Conservation (phyloP, 257 asterid species). For the Petunia axillaris region DNA sequence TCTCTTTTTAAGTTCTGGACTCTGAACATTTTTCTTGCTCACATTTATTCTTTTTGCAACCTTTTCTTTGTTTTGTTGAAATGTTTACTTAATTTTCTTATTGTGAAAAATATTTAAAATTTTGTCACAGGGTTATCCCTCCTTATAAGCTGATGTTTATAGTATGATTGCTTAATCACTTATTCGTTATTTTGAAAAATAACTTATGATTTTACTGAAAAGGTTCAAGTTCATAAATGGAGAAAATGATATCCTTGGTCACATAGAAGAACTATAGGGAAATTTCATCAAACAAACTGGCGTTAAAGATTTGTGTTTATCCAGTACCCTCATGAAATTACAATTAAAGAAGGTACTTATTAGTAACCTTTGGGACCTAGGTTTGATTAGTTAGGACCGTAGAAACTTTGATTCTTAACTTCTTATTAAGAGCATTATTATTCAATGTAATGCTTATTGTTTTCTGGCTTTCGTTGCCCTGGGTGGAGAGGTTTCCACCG, state of each 20-base stretch:
- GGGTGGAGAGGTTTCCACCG: neutral
- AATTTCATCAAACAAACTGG: neutral
- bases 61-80: neutral
- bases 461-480: neutral
- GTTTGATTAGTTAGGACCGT: neutral
- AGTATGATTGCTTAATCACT: neutral
- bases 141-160: neutral
- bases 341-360: neutral
- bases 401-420: neutral
- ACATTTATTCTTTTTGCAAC: neutral
- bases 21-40: neutral
- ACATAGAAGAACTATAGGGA: neutral
- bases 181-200: neutral
- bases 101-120: neutral
- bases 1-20: neutral
- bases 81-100: conserved; percentile 2
- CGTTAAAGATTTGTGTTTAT: neutral
- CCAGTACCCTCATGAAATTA: neutral
- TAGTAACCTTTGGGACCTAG: neutral
- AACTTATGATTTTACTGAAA: neutral
- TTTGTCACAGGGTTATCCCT: neutral
- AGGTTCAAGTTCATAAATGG: neutral
- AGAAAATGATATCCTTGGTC: neutral
- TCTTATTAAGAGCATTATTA: neutral
- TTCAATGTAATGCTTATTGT: neutral